Percentiles rank a stretch among this genome's conserved stretches.
phyloP scores from a whole-genome alignment of 1,284 basidiomycete species.

The Malassezia sp. region DNA sequence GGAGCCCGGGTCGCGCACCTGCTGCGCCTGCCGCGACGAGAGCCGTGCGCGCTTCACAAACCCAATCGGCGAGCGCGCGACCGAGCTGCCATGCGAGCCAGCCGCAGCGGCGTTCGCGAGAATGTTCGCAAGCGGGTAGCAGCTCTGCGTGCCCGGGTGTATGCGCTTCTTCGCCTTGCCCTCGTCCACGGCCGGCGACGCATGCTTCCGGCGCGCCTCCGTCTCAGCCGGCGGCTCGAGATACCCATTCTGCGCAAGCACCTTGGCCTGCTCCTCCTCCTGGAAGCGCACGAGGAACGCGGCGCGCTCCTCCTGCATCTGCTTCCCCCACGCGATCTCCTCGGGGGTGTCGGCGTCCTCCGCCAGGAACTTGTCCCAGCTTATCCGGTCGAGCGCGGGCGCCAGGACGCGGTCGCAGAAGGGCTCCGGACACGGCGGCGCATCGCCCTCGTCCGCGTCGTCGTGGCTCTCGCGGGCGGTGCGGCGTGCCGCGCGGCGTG shows the following conservation, averaged over 20 bases:
- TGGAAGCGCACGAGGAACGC: constrained; percentile 39
- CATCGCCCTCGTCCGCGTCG: constrained; percentile 1
- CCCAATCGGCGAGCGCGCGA: constrained; percentile 13
- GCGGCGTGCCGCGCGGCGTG: not conserved
- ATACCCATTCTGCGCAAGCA: constrained; percentile 11
- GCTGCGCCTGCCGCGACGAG: constrained; percentile 13
- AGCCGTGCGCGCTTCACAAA: constrained; percentile 17
- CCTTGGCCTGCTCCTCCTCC: constrained; percentile 34
- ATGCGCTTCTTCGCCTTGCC: constrained; percentile 13
- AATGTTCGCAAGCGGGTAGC: constrained; percentile 16
- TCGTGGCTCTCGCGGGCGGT: too few relatives aligned
- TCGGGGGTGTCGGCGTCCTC: constrained; percentile 42
- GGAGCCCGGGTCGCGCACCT: not conserved
- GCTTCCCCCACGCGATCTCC: constrained; percentile 37
- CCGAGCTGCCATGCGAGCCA: constrained; percentile 1
- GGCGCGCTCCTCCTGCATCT: constrained; percentile 35
- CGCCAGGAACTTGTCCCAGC: constrained; percentile 19
- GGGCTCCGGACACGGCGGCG: constrained; percentile 13
- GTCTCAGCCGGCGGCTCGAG: constrained; percentile 2
- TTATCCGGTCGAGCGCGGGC: constrained; percentile 21
- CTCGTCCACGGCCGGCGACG: not conserved
- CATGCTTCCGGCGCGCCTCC: not conserved
- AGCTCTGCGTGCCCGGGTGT: constrained; percentile 12
- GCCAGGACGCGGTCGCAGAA: constrained; percentile 28
- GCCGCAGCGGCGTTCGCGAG: constrained; percentile 16